A percentile compares a stretch with the other conserved stretches of the same genome.
phyloP scores from a whole-genome alignment of 345 rosid genomes.

The Microcos paniculata region DNA sequence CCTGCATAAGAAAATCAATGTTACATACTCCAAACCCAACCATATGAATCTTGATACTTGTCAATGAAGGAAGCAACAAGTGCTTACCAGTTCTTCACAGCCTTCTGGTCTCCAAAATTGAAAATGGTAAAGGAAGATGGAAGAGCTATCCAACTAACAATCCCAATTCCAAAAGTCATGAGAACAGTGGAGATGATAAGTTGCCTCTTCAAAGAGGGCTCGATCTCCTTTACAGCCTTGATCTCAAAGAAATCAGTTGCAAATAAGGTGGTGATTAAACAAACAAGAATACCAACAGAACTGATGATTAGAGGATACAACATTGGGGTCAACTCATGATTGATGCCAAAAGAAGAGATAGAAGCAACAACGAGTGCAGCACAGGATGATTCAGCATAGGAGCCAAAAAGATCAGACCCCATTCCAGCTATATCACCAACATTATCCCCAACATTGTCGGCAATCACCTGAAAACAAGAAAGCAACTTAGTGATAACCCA shows the following conservation, averaged over 20 bases:
- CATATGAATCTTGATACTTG: background rate
- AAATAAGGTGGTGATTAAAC: conserved; percentile 71
- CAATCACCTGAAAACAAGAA: conserved; percentile 60
- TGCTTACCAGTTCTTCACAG: conserved; percentile 66
- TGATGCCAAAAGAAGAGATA: conserved; percentile 70
- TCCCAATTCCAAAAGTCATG: conserved; percentile 65
- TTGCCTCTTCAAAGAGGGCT: conserved; percentile 67
- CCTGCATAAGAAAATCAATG: conserved; percentile 33
- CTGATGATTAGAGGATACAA: conserved; percentile 67
- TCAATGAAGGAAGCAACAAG: background rate
- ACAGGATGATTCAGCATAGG: conserved; percentile 75
- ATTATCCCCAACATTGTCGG: conserved; percentile 83
- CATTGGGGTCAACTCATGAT: conserved; percentile 68
- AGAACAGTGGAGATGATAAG: conserved; percentile 68
- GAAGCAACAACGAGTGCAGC: conserved; percentile 81
- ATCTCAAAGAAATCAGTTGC: conserved; percentile 79
- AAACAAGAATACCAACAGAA: conserved; percentile 66
- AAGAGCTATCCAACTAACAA: conserved; percentile 60
- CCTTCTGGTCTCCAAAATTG: conserved; percentile 67
- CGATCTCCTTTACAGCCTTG: conserved; percentile 69
- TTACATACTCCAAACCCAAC: conserved; percentile 1
- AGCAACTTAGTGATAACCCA: conserved; percentile 9
- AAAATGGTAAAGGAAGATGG: conserved; percentile 73
- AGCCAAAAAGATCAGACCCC: conserved; percentile 81
- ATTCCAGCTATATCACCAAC: conserved; percentile 86